phyloP scores from a whole-genome alignment of 2,329 filamentous ascomycete genomes.

The Stagonosporopsis tanaceti region DNA sequence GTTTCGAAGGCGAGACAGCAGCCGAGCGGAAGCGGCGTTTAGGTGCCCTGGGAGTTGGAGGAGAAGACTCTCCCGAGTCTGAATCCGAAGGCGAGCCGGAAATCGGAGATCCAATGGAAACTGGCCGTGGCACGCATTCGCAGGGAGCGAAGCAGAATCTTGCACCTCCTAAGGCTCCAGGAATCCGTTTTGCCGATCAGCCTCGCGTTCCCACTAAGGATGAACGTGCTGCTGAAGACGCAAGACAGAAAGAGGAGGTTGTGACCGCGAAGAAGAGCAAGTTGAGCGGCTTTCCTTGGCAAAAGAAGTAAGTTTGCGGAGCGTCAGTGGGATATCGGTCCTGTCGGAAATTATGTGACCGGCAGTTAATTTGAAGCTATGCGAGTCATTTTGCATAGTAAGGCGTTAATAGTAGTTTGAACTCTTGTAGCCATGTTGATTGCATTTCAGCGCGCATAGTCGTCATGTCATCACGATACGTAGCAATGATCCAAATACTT shows the following conservation, averaged over 20 bases:
- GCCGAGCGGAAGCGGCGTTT: slow-evolving; percentile 77
- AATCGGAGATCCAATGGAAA: slow-evolving; percentile 45
- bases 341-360: not conserved
- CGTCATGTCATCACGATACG: slow-evolving; percentile 2
- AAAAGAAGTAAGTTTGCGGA: slow-evolving; percentile 10
- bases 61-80: slow-evolving; percentile 37
- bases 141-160: slow-evolving; percentile 21
- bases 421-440: slow-evolving; percentile 3
- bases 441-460: slow-evolving; percentile 27
- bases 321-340: not conserved
- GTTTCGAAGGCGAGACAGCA: slow-evolving; percentile 68
- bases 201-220: slow-evolving; percentile 47
- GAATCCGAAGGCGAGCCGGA: slow-evolving; percentile 46
- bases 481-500: not conserved
- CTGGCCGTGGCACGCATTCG: slow-evolving; percentile 42
- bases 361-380: not conserved
- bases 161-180: slow-evolving; percentile 52
- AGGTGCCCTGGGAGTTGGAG: slow-evolving; percentile 71
- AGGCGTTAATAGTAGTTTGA: slow-evolving; percentile 10
- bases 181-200: slow-evolving; percentile 69
- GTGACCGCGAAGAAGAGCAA: slow-evolving; percentile 30
- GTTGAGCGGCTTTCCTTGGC: slow-evolving; percentile 29
- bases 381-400: slow-evolving; percentile 1
- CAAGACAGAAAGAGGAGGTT: slow-evolving; percentile 31
- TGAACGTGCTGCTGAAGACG: slow-evolving; percentile 39